phyloP scores from a whole-genome alignment of 768 basidiomycete species.

The Saitozyma sp. region DNA sequence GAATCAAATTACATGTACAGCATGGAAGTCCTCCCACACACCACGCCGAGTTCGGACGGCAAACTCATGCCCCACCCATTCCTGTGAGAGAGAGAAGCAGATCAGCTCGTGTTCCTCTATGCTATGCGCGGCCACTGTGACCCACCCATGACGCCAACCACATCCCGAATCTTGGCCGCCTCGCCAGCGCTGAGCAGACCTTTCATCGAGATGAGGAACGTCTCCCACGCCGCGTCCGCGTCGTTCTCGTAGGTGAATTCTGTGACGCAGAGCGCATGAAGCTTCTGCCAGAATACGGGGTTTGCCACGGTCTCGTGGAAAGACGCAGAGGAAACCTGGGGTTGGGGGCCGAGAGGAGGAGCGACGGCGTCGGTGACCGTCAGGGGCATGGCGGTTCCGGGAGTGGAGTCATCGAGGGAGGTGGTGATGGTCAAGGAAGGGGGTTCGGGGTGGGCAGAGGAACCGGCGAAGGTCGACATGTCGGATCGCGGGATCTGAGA shows the following conservation, averaged over 20 bases:
- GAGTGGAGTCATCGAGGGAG: slow-evolving; percentile 29
- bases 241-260: slow-evolving; percentile 69
- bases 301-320: slow-evolving; percentile 72
- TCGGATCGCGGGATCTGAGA: slow-evolving; percentile 8
- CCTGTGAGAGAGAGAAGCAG: not conserved
- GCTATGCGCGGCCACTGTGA: not conserved
- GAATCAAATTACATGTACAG: too few species aligned
- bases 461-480: slow-evolving; percentile 4
- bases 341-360: slow-evolving; percentile 43
- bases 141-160: slow-evolving; percentile 73
- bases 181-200: slow-evolving; percentile 76
- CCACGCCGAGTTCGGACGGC: too few species aligned
- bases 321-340: slow-evolving; percentile 51
- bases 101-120: not conserved
- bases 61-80: not conserved
- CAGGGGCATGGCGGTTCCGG: slow-evolving; percentile 55
- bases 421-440: slow-evolving; percentile 45
- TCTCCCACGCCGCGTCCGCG: slow-evolving; percentile 74
- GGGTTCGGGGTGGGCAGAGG: slow-evolving; percentile 12
- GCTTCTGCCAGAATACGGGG: slow-evolving; percentile 75
- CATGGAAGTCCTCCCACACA: not conserved
- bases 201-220: slow-evolving; percentile 79
- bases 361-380: slow-evolving; percentile 57
- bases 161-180: slow-evolving; percentile 88
- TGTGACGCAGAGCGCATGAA: slow-evolving; percentile 66